These are phyloP conservation scores for Mucor mucedo DNA, from an alignment of 371 early-diverging fungal genomes.

Conservation along the genomic window DNA sequence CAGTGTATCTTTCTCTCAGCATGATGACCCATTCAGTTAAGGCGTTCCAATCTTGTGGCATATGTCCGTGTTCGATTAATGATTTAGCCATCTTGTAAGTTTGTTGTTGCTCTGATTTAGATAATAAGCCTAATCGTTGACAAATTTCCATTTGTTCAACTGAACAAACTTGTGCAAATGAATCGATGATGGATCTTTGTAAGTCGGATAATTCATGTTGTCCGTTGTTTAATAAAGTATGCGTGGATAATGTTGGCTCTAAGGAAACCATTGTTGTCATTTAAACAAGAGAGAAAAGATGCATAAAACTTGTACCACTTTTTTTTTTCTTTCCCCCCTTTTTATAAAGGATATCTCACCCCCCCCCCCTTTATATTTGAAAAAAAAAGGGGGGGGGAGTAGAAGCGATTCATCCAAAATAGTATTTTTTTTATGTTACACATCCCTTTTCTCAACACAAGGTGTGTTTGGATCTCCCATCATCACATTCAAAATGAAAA, in stretches of 20 bases:
- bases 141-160: slow-evolving; percentile 37
- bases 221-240: not conserved
- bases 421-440: too few relatives aligned
- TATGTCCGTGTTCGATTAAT: slow-evolving; percentile 24
- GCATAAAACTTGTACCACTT: not conserved
- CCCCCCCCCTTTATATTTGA: not conserved
- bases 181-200: slow-evolving; percentile 26
- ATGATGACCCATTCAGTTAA: slow-evolving; percentile 32
- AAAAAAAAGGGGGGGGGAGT: not conserved
- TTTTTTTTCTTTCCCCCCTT: not conserved
- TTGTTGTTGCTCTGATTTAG: slow-evolving; percentile 34
- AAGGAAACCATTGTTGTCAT: not conserved
- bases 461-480: too few relatives aligned
- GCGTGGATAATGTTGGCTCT: not conserved
- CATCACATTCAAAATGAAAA: too few relatives aligned
- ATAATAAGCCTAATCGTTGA: slow-evolving; percentile 24
- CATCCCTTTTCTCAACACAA: too few relatives aligned
- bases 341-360: not conserved
- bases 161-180: slow-evolving; percentile 33
- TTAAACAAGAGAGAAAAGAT: not conserved
- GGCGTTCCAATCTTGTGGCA: slow-evolving; percentile 23
- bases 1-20: slow-evolving; percentile 31
- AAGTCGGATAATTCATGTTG: not conserved
- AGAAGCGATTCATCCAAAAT: too few relatives aligned
- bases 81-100: slow-evolving; percentile 28